Evolutionary conservation across 169 alveolate genomes (phyloP), one percentile per base, ranked within the genome.

Genomic region (Miamiensis avidus): DNA sequence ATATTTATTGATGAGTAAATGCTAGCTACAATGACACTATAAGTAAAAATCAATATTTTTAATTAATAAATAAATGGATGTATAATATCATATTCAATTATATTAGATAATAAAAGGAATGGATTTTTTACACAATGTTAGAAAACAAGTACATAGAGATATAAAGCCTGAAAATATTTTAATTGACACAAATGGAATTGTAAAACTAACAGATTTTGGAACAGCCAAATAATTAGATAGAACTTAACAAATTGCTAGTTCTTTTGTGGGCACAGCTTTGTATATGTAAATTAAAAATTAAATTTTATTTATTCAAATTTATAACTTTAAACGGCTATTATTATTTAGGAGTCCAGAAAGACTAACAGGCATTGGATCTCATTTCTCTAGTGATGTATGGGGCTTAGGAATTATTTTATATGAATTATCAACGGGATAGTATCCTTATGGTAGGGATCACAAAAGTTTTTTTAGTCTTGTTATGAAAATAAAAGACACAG

Each of bases 81-180:
- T 86, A 28, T 79, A 75, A 76, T 78, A 82, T 29, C 84, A 83
- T 65, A 79, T 79, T 79, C 16, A 69, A 33, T 85, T 89, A 33
- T 25, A 74, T 29, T 74, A 87, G 77, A 92, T 89, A 76, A 85
- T 92, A 86, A 89, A 89, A 74, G 95, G 91, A 79, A 82, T 92
- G 74, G 89, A 91, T n/a, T 85, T 88, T 77, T 82, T 91, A n/a
- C 91, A 92, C 85, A 81, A 77, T 74, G 85, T 89, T 65, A 79
- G 74, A 25, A 81, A 81, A 49, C 28, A 86, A 76, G 78, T 86
- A 0, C 90, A 86, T 81, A 86, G 90, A 81, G 90, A 86, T 30
- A 86, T 86, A 33, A 86, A 86, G 34, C 90, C 90, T 31, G 90
- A 82, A 25, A 86, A 86, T 76, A 86, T 86, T n/a, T 31, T 86